Evolutionary conservation across 1,284 basidiomycete species (phyloP), one percentile per base, ranked within the genome.

Genomic region (Ganoderma meredithae): DNA sequence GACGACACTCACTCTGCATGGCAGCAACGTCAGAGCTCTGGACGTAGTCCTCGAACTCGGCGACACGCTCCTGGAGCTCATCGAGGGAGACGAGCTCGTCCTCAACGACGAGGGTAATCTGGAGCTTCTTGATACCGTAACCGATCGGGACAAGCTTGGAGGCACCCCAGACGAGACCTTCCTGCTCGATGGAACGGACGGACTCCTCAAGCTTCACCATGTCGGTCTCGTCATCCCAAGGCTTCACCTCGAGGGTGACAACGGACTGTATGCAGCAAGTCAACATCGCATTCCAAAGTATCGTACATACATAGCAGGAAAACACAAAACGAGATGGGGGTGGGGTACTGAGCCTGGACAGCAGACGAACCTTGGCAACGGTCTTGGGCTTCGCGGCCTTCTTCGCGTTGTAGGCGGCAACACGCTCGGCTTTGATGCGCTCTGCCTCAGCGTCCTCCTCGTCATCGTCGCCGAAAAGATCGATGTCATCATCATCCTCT

Each of bases 161-260:
- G 64, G 88, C 86, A 81, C 96, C 96, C 97, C 98, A 99, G 64
- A 98, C 89, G 72, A 99, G 92, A 79, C 98, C 97, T 68, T 95
- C 93, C 86, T 90, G 85, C 82, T 96, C 89, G 77, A 99, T 92
- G 39, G 92, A 91, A 73, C 97, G 92, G 67, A 99, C 96, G 55
- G 85, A 77, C 53, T 86, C 82, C 83, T 99, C 97, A 75, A 99
- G 87, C 66, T 84, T 92, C 64, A 80, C 87, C 95, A 99, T 96
- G 84, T 99, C 95, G 69, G 97, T 99, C 86, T 98, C 96, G 81
- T 99, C 97, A 81, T 99, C 97, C 97, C 97, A 97, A 60, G 97
- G 97, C 85, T 99, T 99, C 73, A 99, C 96, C 75, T 99, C 96
- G 76, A 99, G 85, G 65, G 98, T 99, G 64, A 97, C 95, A 71